phyloP scores from a whole-genome alignment of 2,329 filamentous ascomycete species.

The Ophiostoma himal-ulmi region DNA sequence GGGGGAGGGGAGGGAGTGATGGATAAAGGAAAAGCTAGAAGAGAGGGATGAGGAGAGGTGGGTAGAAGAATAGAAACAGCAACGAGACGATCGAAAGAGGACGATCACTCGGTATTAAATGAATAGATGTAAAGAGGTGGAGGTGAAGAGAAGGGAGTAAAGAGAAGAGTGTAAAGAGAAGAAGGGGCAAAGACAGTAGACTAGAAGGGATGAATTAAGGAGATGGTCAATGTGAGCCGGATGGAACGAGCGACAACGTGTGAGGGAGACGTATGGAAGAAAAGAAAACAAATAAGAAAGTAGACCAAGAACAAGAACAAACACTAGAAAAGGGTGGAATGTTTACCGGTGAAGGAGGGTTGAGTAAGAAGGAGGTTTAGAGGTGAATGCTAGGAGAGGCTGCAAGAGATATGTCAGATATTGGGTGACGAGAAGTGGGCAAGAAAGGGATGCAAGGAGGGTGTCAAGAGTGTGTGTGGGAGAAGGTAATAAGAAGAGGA shows the following conservation, averaged over 20 bases:
- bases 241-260: not conserved
- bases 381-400: not conserved
- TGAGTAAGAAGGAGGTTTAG: not conserved
- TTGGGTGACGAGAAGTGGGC: not conserved
- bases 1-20: not conserved
- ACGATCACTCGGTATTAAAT: constrained; percentile 5
- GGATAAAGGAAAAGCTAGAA: not conserved
- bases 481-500: not conserved
- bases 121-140: not conserved
- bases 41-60: not conserved
- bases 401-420: constrained; percentile 7
- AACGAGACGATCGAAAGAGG: not conserved
- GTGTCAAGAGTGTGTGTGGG: not conserved
- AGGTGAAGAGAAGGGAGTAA: not conserved
- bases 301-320: not conserved
- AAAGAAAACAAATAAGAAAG: not conserved
- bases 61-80: not conserved
- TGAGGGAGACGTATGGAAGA: not conserved
- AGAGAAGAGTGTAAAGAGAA: not conserved
- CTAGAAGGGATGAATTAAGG: not conserved
- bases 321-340: not conserved
- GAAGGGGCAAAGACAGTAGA: not conserved
- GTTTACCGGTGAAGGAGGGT: not conserved
- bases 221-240: not conserved
- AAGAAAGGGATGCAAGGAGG: constrained; percentile 1